Evolutionary conservation across 2,329 filamentous ascomycete genomes (phyloP).

Genomic region (Diplodia seriata): DNA sequence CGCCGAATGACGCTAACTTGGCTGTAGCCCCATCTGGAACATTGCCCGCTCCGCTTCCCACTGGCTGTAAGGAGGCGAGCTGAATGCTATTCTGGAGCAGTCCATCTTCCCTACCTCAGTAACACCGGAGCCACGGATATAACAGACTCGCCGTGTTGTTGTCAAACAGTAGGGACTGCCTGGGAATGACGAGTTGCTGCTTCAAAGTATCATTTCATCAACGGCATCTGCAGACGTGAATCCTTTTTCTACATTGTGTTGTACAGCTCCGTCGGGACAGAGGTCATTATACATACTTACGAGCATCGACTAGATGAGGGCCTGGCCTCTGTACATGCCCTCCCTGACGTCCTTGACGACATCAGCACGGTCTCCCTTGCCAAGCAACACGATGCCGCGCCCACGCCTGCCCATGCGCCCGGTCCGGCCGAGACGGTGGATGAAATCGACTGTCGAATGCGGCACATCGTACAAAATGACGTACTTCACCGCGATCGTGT

Average conservation of each 20-base stretch:
- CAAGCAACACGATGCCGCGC: slow-evolving; percentile 86
- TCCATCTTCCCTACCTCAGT: slow-evolving; percentile 36
- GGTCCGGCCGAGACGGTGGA: slow-evolving; percentile 89
- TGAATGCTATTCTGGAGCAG: slow-evolving; percentile 23
- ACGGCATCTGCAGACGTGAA: not conserved
- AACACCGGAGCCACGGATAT: slow-evolving; percentile 36
- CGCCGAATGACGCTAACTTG: too few species aligned
- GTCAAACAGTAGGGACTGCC: slow-evolving; percentile 7
- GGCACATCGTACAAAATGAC: slow-evolving; percentile 98
- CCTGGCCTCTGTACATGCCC: slow-evolving; percentile 63
- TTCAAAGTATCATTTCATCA: not conserved
- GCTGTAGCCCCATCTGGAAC: too few species aligned
- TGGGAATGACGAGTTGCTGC: not conserved
- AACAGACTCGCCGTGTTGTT: slow-evolving; percentile 33
- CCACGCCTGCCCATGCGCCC: slow-evolving; percentile 92
- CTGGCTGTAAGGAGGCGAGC: too few species aligned
- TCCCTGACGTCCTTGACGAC: slow-evolving; percentile 90
- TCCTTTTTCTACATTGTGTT: slow-evolving; percentile 10
- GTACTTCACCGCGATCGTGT: slow-evolving; percentile 87
- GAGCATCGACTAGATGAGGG: slow-evolving; percentile 51
- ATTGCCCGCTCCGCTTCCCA: too few species aligned
- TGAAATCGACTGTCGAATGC: slow-evolving; percentile 96
- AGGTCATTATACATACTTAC: slow-evolving; percentile 25
- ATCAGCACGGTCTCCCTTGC: slow-evolving; percentile 86
- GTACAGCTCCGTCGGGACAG: not conserved